Base-by-base conservation (phyloP, 768 basidiomycete species). In the Lentinula aciculospora region DNA sequence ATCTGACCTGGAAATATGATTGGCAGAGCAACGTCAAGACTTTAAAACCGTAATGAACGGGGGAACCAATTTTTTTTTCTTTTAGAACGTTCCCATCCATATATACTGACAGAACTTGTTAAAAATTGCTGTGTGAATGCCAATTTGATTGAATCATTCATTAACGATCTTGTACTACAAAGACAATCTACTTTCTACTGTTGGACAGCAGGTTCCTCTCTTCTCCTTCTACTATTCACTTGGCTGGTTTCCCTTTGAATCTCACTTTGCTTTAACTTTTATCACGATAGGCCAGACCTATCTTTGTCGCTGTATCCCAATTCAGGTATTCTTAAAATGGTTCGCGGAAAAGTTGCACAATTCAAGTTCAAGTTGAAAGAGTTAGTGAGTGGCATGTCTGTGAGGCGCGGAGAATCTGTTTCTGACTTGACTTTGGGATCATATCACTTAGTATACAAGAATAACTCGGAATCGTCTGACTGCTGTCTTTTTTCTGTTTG, bases 401-500 rank as follows among this genome's bases (percentile, higher is more conserved):
- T 29, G 34, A 23, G n/a, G n/a, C n/a, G n/a, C n/a, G n/a, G n/a
- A n/a, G n/a, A n/a, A n/a, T n/a, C n/a, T 37, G 15, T 3, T 53
- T 13, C 19, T 37, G 21, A 21, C 7, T 19, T 21, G 13, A 21
- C 17, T 42, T n/a, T n/a, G n/a, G n/a, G n/a, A n/a, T n/a, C n/a
- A n/a, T n/a, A n/a, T n/a, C n/a, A n/a, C 21, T 15, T 44, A 57
- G 56, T 40, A 57, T 32, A 45, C 65, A 3, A 64, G 68, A 10
- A 63, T 73, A 15, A 71, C 69, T 1, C 64, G 69, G 12, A 71
- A 67, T 27, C 65, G 65, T 34, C 46, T 67, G 39, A 71, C 72
- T 3, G 66, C 72, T 31, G 65, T 74, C 0, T 85, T 83, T 69
- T 79, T 84, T 63, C 58, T 81, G 23, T 75, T 82, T 60, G 76